Conservation (phyloP, 768 basidiomycete genomes). For the Lentinula guzmanii region DNA sequence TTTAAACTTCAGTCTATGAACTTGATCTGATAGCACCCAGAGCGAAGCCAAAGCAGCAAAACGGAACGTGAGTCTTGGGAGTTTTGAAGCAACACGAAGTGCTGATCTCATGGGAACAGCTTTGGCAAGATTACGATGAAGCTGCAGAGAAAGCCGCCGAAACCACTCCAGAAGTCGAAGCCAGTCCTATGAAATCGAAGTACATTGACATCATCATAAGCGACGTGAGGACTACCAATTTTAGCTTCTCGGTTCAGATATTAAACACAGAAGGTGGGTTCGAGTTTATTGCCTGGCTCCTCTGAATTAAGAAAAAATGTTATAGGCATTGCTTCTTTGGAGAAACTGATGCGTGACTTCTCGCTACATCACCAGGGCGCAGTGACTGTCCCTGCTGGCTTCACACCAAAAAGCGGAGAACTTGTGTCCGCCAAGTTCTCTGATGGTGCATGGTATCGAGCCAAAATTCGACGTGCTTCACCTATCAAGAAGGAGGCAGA, state of each 20-base stretch:
- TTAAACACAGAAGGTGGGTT: slow-evolving; percentile 78
- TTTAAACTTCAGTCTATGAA: not conserved
- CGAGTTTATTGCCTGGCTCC: too few relatives aligned
- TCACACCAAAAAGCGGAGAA: slow-evolving; percentile 79
- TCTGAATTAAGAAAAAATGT: not conserved
- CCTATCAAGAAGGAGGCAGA: slow-evolving; percentile 91
- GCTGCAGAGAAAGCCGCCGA: slow-evolving; percentile 55
- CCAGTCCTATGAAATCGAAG: slow-evolving; percentile 65
- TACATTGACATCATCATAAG: slow-evolving; percentile 93
- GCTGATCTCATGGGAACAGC: slow-evolving; percentile 33
- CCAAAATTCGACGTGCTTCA: slow-evolving; percentile 82
- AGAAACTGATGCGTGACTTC: slow-evolving; percentile 93
- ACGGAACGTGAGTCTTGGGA: slow-evolving; percentile 57
- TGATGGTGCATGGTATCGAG: slow-evolving; percentile 94
- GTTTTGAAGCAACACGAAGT: not conserved
- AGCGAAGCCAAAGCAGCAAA: slow-evolving; percentile 76
- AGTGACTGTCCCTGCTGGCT: slow-evolving; percentile 52
- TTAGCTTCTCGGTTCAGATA: slow-evolving; percentile 89
- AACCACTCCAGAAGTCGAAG: slow-evolving; percentile 35
- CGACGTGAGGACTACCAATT: slow-evolving; percentile 69
- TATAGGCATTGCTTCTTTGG: slow-evolving; percentile 83
- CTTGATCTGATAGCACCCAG: slow-evolving; percentile 25
- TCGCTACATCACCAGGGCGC: slow-evolving; percentile 76
- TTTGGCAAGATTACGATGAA: slow-evolving; percentile 84
- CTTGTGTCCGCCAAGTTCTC: slow-evolving; percentile 94